Percentiles rank a stretch among this genome's conserved stretches.
These are phyloP conservation scores for Malus hybrid DNA, from an alignment of 331 rosid genomes.

Conservation along the genomic window DNA sequence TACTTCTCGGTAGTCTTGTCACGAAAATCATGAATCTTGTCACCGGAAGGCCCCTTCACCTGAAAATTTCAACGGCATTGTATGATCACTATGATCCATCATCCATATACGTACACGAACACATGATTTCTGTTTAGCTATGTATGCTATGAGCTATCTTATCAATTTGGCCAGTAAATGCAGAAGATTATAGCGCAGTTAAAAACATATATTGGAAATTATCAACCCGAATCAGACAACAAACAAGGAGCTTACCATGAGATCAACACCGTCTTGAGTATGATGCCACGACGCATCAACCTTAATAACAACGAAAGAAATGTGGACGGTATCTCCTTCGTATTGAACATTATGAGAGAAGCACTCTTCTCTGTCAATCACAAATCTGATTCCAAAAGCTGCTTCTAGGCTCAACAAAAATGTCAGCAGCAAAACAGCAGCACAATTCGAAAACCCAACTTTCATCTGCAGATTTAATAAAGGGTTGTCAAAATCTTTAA, in stretches of 20 bases:
- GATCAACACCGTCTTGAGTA: slow-evolving; percentile 45
- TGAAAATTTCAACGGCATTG: slow-evolving; percentile 10
- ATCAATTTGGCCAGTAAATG: background rate
- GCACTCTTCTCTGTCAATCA: slow-evolving; percentile 62
- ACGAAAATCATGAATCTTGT: slow-evolving; percentile 43
- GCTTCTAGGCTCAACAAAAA: slow-evolving; percentile 25
- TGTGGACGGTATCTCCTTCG: slow-evolving; percentile 51
- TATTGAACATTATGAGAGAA: slow-evolving; percentile 42
- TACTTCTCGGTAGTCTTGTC: slow-evolving; percentile 57
- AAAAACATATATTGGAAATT: background rate
- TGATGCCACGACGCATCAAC: slow-evolving; percentile 45
- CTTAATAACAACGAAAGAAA: slow-evolving; percentile 63
- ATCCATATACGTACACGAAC: background rate
- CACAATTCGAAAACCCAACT: slow-evolving; percentile 14
- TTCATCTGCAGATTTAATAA: slow-evolving; percentile 24
- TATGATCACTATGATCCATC: background rate
- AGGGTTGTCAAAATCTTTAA: background rate
- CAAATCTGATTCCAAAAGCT: slow-evolving; percentile 64
- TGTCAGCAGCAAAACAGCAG: slow-evolving; percentile 15
- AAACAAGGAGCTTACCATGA: slow-evolving; percentile 33
- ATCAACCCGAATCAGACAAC: background rate
- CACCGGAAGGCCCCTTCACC: slow-evolving; percentile 59
- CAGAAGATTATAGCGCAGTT: background rate
- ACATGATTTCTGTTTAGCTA: background rate
- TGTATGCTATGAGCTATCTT: background rate